Conservation (phyloP, 768 basidiomycete species). For the Austroboletus eburneus region DNA sequence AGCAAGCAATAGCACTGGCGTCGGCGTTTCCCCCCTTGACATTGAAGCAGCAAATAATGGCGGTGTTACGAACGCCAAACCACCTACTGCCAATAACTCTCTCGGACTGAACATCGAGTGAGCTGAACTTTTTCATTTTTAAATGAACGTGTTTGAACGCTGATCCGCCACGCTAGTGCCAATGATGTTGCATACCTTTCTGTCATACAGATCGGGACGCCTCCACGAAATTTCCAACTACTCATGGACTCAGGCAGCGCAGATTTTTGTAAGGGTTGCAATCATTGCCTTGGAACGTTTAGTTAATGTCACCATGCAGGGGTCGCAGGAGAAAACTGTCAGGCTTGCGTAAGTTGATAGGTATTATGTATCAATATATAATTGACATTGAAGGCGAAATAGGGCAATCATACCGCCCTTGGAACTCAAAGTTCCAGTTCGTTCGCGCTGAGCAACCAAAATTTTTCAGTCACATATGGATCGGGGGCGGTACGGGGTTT, state of each 20-base stretch:
- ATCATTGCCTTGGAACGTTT: not conserved
- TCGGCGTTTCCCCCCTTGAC: slow-evolving; percentile 35
- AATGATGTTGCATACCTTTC: slow-evolving; percentile 57
- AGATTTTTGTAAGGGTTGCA: slow-evolving; percentile 45
- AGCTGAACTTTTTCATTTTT: slow-evolving; percentile 16
- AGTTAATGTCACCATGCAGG: slow-evolving; percentile 8
- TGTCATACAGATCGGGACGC: slow-evolving; percentile 63
- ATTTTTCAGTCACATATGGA: slow-evolving; percentile 65
- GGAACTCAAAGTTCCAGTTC: slow-evolving; percentile 57
- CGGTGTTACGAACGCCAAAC: slow-evolving; percentile 40
- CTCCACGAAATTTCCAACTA: slow-evolving; percentile 49
- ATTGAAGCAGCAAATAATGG: slow-evolving; percentile 33
- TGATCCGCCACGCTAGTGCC: slow-evolving; percentile 29
- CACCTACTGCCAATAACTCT: slow-evolving; percentile 45
- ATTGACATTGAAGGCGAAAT: slow-evolving; percentile 18
- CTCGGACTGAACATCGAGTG: slow-evolving; percentile 71
- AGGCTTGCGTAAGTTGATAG: slow-evolving; percentile 39
- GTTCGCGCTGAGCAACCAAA: slow-evolving; percentile 48
- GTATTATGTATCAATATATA: not conserved
- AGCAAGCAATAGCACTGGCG: slow-evolving; percentile 15
- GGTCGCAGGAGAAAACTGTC: slow-evolving; percentile 56
- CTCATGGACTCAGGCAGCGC: slow-evolving; percentile 72
- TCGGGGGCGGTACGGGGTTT: slow-evolving; percentile 64
- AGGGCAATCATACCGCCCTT: slow-evolving; percentile 67
- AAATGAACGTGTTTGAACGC: not conserved